A percentile compares a stretch with the other conserved stretches of the same genome.
Conservation (phyloP, 2,329 filamentous ascomycete genomes). For the Corniculantispora saksenae region DNA sequence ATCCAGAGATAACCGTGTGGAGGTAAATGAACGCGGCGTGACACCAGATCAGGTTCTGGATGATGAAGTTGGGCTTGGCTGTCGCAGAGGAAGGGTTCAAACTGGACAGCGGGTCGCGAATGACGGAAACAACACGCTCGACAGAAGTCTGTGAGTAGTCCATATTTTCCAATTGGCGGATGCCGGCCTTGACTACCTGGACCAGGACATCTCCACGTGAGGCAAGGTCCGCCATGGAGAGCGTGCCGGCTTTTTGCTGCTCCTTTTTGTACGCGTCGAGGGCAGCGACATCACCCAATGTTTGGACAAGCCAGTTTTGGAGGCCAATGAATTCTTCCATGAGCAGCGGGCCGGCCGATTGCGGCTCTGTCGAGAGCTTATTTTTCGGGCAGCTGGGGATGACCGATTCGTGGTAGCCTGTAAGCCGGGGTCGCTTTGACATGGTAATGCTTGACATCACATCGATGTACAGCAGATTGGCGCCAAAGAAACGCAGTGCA, state of each 20-base stretch:
- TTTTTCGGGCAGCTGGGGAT: conserved; percentile 35
- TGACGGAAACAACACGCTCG: conserved; percentile 13
- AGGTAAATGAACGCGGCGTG: conserved; percentile 51
- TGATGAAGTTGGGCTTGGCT: conserved; percentile 27
- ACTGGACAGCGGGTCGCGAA: conserved; percentile 27
- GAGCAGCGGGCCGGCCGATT: conserved; percentile 34
- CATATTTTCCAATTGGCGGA: conserved; percentile 33
- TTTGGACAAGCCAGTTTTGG: conserved; percentile 57
- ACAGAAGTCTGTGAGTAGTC: conserved; percentile 3
- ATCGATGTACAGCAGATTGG: conserved; percentile 50
- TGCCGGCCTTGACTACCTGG: conserved; percentile 35
- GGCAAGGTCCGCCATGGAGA: conserved; percentile 49
- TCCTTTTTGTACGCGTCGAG: conserved; percentile 59
- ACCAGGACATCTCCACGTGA: conserved; percentile 45
- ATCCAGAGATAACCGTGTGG: conserved; percentile 50
- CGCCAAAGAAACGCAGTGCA: conserved; percentile 49
- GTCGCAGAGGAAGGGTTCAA: conserved; percentile 25
- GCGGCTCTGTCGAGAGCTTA: conserved; percentile 23
- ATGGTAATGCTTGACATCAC: conserved; percentile 51
- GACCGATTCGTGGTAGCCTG: conserved; percentile 41
- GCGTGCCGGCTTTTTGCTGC: conserved; percentile 41
- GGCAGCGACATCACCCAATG: conserved; percentile 54
- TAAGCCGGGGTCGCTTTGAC: conserved; percentile 43
- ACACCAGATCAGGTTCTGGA: conserved; percentile 47
- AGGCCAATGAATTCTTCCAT: conserved; percentile 56